phyloP scores from a whole-genome alignment of 805 yeast species.

The Jamesozyma rosinii region DNA sequence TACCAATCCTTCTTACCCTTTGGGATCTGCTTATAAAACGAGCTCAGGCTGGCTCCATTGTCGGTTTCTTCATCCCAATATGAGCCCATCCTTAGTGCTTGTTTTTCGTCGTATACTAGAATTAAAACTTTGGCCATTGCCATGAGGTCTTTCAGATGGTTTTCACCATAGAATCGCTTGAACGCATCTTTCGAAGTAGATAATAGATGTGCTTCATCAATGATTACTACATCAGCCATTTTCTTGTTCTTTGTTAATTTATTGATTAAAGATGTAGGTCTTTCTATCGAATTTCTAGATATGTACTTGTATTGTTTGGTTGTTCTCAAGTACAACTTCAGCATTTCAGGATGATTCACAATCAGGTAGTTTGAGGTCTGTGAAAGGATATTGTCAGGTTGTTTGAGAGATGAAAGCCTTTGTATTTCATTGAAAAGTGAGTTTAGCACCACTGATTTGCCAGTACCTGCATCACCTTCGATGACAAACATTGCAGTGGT shows the following conservation, averaged over 20 bases:
- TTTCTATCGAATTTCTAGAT: slow-evolving; percentile 32
- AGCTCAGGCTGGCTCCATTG: slow-evolving; percentile 32
- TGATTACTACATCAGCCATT: slow-evolving; percentile 33
- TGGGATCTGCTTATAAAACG: slow-evolving; percentile 16
- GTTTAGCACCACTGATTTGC: slow-evolving; percentile 38
- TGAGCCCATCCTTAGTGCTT: slow-evolving; percentile 39
- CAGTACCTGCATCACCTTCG: slow-evolving; percentile 43
- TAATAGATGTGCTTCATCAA: slow-evolving; percentile 40
- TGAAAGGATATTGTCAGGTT: slow-evolving; percentile 14
- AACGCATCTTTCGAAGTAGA: slow-evolving; percentile 38
- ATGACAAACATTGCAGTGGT: slow-evolving; percentile 34
- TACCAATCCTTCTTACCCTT: slow-evolving; percentile 22
- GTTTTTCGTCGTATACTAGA: slow-evolving; percentile 40
- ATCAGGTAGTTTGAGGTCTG: slow-evolving; percentile 33
- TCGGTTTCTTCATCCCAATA: slow-evolving; percentile 32
- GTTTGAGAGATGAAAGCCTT: slow-evolving; percentile 13
- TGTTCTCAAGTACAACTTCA: slow-evolving; percentile 36
- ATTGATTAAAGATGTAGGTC: slow-evolving; percentile 40
- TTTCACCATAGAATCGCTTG: slow-evolving; percentile 37
- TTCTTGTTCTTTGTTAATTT: slow-evolving; percentile 22
- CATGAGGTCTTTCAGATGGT: slow-evolving; percentile 36
- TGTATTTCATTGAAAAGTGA: slow-evolving; percentile 38
- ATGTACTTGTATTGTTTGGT: slow-evolving; percentile 33
- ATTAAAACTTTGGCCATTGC: slow-evolving; percentile 33
- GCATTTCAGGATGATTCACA: slow-evolving; percentile 43